phyloP scores from a whole-genome alignment of 441 rosid species.

The Adansonia gregorii region DNA sequence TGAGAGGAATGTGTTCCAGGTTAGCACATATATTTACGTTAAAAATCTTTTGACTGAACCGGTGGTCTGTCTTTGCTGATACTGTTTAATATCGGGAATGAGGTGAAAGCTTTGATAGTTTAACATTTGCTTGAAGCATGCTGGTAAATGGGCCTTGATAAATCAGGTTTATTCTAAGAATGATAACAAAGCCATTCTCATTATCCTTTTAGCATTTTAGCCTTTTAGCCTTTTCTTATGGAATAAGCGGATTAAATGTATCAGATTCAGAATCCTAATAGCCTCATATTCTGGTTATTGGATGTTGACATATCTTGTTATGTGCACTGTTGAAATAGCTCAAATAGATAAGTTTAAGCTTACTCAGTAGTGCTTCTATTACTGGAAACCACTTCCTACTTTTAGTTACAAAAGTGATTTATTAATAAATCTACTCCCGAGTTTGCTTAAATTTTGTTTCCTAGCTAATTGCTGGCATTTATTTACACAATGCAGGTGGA shows the following conservation, averaged over 20 bases:
- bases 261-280: slow-evolving; percentile 7
- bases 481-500: slow-evolving; percentile 65
- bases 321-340: slow-evolving; percentile 23
- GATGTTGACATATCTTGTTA: background rate
- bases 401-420: background rate
- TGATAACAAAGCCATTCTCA: background rate
- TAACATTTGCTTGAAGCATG: slow-evolving; percentile 7
- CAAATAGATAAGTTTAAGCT: slow-evolving; percentile 15
- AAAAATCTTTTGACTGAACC: slow-evolving; percentile 20
- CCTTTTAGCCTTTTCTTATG: background rate
- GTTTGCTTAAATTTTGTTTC: background rate
- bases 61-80: slow-evolving; percentile 8
- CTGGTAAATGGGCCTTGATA: background rate
- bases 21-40: slow-evolving; percentile 37
- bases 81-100: slow-evolving; percentile 14
- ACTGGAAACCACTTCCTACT: background rate
- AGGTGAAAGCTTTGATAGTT: slow-evolving; percentile 9
- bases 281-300: background rate
- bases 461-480: slow-evolving; percentile 21
- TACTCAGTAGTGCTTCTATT: background rate
- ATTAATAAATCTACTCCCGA: background rate
- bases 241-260: background rate
- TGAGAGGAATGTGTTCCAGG: slow-evolving; percentile 94
- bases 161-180: background rate
- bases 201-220: background rate